phyloP scores from a whole-genome alignment of 1,284 basidiomycete species.

The Microbotryum scabiosae region DNA sequence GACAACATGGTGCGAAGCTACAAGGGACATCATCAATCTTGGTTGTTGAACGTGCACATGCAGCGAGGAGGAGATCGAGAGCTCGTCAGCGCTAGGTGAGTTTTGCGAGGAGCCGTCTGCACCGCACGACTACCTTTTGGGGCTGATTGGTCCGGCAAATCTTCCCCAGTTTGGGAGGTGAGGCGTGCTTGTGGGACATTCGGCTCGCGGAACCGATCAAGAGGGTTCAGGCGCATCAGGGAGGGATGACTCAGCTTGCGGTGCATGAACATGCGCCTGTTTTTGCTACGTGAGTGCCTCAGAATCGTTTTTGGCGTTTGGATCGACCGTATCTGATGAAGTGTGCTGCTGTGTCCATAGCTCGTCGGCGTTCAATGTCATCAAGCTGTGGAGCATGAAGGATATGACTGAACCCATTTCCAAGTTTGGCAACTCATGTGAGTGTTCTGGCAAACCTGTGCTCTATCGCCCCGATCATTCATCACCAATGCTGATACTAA shows the following conservation, averaged over 20 bases:
- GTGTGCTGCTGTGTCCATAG: background rate
- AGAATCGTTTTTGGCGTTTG: background rate
- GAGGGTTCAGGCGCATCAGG: conserved; percentile 58
- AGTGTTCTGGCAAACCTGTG: background rate
- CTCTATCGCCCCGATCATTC: no score
- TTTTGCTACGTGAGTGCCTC: conserved; percentile 65
- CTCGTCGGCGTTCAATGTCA: conserved; percentile 28
- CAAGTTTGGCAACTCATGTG: conserved; percentile 32
- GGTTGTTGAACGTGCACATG: conserved; percentile 86
- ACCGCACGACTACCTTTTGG: no score
- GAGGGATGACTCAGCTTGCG: conserved; percentile 75
- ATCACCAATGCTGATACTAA: background rate
- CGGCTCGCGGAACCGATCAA: conserved; percentile 60
- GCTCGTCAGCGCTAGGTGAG: conserved; percentile 79
- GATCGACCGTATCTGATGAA: background rate
- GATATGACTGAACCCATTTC: conserved; percentile 29
- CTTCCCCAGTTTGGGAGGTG: conserved; percentile 65
- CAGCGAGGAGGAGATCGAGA: conserved; percentile 65
- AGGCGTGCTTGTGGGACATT: conserved; percentile 87
- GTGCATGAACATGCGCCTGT: conserved; percentile 78
- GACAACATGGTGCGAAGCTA: conserved; percentile 77
- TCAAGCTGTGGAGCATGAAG: conserved; percentile 35
- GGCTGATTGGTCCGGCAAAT: background rate
- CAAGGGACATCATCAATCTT: conserved; percentile 62
- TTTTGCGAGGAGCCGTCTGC: background rate